These are phyloP conservation scores for Lophiotrema nucula DNA, from an alignment of 495 filamentous ascomycete genomes.

Conservation along the genomic window DNA sequence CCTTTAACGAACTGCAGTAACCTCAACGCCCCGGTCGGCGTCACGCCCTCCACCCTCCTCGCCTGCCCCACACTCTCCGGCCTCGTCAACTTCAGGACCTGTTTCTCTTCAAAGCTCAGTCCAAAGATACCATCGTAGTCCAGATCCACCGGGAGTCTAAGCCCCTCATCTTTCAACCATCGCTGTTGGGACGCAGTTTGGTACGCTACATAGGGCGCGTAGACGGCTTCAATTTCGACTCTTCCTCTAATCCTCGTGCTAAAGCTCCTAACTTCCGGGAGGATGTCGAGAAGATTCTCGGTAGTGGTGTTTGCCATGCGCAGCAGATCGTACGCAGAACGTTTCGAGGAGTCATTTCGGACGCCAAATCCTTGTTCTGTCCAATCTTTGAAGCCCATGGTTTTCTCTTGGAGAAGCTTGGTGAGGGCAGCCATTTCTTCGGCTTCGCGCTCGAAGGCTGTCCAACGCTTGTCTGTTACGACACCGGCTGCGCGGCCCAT, in stretches of 20 bases:
- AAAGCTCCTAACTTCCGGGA: slow-evolving; percentile 49
- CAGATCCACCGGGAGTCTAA: slow-evolving; percentile 70
- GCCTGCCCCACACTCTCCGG: slow-evolving; percentile 90
- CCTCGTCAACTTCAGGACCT: slow-evolving; percentile 62
- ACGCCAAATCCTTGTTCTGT: slow-evolving; percentile 64
- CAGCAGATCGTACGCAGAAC: slow-evolving; percentile 74
- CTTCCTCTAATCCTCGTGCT: slow-evolving; percentile 59
- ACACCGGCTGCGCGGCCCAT: slow-evolving; percentile 75
- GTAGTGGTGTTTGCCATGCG: slow-evolving; percentile 59
- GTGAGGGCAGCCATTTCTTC: slow-evolving; percentile 64
- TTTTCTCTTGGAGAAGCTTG: slow-evolving; percentile 54
- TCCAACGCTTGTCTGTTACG: slow-evolving; percentile 77
- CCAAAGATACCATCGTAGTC: slow-evolving; percentile 72
- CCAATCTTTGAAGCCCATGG: slow-evolving; percentile 62
- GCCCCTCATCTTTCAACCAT: slow-evolving; percentile 72
- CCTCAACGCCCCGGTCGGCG: slow-evolving; percentile 58
- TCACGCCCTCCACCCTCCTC: slow-evolving; percentile 79
- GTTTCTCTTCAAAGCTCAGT: slow-evolving; percentile 74
- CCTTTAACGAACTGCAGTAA: slow-evolving; percentile 54
- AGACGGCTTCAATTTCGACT: slow-evolving; percentile 75
- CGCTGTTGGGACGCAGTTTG: slow-evolving; percentile 63
- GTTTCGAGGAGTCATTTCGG: slow-evolving; percentile 56
- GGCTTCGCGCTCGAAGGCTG: slow-evolving; percentile 59
- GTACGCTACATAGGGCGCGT: slow-evolving; percentile 76
- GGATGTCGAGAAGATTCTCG: slow-evolving; percentile 47